Evolutionary conservation across 257 asterid species (phyloP), one percentile per base, ranked within the genome.

Genomic region (Petunia secreta): DNA sequence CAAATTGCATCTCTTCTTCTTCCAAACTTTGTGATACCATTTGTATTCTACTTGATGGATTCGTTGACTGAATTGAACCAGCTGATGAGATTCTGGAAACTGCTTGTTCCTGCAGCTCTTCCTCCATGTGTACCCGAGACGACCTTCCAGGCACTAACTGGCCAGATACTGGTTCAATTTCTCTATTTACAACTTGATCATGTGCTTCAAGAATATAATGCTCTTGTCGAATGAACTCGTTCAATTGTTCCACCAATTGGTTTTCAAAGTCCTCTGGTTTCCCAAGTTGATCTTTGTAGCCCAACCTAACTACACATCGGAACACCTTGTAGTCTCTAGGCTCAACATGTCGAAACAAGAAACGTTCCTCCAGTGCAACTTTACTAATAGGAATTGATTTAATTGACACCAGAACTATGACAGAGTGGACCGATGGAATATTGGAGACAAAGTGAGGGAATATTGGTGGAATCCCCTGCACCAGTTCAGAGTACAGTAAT

Each of bases 391-490:
- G 97, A 44, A 93, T 86, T 2, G 92, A 85, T 84, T 93, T 93
- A 8, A 93, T 88, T 4, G 98, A 93, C 53, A 93, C 94, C 46
- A 93, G 76, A 2, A 93, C 93, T 0, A 89, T 53, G 3, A 93
- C 88, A 0, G 97, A 90, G 48, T 93, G 94, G 14, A 91, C 81
- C 0, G 94, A 87, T 0, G 97, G 93, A 1, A 93, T 44, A 44
- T 91, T 93, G 5, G 90, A 55, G 10, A 90, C 80, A 62, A 88
- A 93, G 46, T 91, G 98, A 2, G 91, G 83, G 39, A 91, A 90
- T 16, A 93, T 91, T 0, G 95, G 98, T 0, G 97, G 97, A 67
- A 93, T 90, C 2, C 95, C 97, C 38, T 93, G 95, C 0, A 91
- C 98, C 0, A 93, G 84, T 14, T 90, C 94, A 0, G 95, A 93